Evolutionary conservation across 495 filamentous ascomycete species (phyloP).

Genomic region (Tricharina praecox): DNA sequence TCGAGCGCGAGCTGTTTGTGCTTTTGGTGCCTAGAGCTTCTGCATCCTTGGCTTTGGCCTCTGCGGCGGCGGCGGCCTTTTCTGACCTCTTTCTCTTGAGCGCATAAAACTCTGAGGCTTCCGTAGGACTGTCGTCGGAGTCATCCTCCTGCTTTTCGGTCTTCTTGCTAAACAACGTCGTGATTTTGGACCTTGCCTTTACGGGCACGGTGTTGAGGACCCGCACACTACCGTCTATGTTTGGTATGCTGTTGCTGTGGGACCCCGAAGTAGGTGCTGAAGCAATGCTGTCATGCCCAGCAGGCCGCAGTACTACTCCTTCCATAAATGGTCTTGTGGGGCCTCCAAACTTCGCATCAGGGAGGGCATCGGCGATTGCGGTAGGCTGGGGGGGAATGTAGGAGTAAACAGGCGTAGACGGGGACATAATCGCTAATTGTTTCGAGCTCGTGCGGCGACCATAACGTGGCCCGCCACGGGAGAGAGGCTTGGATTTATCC

Average conservation of each 20-base stretch:
- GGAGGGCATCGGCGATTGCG: background rate
- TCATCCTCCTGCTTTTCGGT: background rate
- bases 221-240: background rate
- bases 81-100: conserved; percentile 4
- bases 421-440: background rate
- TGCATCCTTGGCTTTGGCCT: background rate
- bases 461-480: background rate
- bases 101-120: conserved; percentile 6
- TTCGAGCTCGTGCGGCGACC: background rate
- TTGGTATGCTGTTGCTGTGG: background rate
- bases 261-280: background rate
- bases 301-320: background rate
- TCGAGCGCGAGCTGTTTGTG: background rate
- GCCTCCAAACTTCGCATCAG: background rate
- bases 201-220: background rate
- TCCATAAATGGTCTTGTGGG: background rate
- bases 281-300: background rate
- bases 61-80: background rate
- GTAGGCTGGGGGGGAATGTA: background rate
- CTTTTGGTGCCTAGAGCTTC: background rate
- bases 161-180: background rate
- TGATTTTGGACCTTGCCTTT: conserved; percentile 5
- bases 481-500: background rate
- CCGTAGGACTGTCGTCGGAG: conserved; percentile 2
- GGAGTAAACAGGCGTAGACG: background rate